Base-by-base conservation (phyloP, 345 rosid genomes). In the Anastatica hierochuntica region DNA sequence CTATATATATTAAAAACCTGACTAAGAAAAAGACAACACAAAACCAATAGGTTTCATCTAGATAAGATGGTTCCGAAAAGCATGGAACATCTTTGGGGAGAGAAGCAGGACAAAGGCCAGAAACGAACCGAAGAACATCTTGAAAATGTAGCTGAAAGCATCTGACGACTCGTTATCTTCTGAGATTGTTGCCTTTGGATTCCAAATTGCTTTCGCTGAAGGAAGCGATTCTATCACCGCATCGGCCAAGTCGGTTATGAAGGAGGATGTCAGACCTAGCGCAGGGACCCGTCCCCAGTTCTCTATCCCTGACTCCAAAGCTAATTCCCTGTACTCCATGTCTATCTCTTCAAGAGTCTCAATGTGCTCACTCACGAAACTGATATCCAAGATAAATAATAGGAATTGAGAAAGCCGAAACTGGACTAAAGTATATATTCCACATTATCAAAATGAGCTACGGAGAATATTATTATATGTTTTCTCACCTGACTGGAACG, bases 201-300 rank as follows among this genome's bases (percentile, higher is more conserved):
- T 66, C 10, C 70, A 66, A 59, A 81, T 57, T 52, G 84, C 81
- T 54, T 63, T 45, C 0, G 95, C 88, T n/a, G 83, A 77, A 55
- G 98, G 94, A 37, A 90, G 70, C 5, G 86, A 84, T 73, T 90
- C 96, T 30, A 84, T 58, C 18, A 88, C 94, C 17, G 88, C 96
- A 75, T 90, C 95, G 15, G 98, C 95, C 54, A 90, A 68, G 72
- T 92, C 97, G 2, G 75, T 69, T 58, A 92, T 88, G 80, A 88
- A 92, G 14, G 94, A 81, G n/a, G 84, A 36, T 7, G 83, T 81
- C 55, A 88, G 83, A 44, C 78, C 81, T 27, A 92, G 73, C 17
- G 98, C 96, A 0, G 98, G 94, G 9, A 88, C 96, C 2, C 88
- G 79, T 0, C 95, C 95, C 95, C 98, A 88, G 30, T 88, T 92